Conservation (phyloP, 164 flowering plant species). For the grape (Vitis vinifera) region DNA sequence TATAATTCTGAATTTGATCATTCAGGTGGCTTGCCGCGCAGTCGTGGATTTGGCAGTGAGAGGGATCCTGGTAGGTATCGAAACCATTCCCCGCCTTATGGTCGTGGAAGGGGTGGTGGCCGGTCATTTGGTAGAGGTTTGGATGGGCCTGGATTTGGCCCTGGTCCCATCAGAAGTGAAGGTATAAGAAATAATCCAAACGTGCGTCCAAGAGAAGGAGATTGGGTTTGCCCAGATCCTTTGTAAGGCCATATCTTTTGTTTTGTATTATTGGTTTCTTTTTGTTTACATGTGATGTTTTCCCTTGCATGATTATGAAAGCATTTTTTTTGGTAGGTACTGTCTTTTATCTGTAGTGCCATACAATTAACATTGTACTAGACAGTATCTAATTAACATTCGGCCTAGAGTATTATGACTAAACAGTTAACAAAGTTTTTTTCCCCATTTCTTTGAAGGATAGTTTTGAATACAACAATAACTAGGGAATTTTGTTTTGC, state of each 20-base stretch:
- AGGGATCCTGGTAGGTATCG: conserved; percentile 71
- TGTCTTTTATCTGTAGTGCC: neutral
- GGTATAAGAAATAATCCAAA: conserved; percentile 69
- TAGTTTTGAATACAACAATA: no score
- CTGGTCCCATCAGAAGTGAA: conserved; percentile 56
- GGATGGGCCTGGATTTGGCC: conserved; percentile 55
- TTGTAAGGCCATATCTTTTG: conserved; percentile 49
- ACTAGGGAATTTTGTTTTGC: no score
- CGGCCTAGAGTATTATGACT: no score
- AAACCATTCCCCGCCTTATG: conserved; percentile 69
- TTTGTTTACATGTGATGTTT: neutral
- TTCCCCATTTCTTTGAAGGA: no score
- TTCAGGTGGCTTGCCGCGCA: conserved; percentile 37
- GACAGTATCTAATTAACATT: no score
- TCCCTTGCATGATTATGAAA: neutral
- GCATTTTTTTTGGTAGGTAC: neutral
- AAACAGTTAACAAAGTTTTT: no score
- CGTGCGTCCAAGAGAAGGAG: conserved; percentile 93
- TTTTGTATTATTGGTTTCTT: neutral
- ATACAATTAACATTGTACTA: no score
- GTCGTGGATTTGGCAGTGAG: conserved; percentile 62
- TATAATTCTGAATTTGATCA: conserved; percentile 55
- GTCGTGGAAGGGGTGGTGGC: conserved; percentile 64
- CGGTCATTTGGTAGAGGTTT: conserved; percentile 59
- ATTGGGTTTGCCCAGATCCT: conserved; percentile 85